These are phyloP conservation scores for Pogostemon cablin DNA, from an alignment of 257 asterid genomes.

Conservation along the genomic window DNA sequence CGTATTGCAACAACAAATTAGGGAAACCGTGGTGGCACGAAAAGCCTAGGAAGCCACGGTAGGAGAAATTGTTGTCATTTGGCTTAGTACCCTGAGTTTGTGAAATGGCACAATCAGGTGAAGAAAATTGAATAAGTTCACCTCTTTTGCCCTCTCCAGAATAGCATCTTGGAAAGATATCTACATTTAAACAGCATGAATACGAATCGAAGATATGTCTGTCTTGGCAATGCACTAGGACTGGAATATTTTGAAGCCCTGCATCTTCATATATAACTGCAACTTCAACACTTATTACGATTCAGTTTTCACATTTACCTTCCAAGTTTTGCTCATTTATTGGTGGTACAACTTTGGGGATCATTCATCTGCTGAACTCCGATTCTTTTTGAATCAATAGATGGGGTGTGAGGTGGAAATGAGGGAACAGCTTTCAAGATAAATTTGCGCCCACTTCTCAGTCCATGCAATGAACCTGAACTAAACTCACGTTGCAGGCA, in stretches of 20 bases:
- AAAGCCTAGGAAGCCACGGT: not conserved
- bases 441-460: conserved; percentile 62
- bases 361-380: conserved; percentile 29
- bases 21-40: not conserved
- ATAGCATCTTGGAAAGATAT: not conserved
- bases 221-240: conserved; percentile 13
- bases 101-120: conserved; percentile 19
- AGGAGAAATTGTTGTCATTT: not conserved
- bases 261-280: conserved; percentile 3
- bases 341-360: conserved; percentile 39
- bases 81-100: not conserved
- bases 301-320: conserved; percentile 6
- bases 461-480: conserved; percentile 48
- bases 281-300: conserved; percentile 7
- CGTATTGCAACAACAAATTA: not conserved
- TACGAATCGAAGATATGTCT: not conserved
- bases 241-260: conserved; percentile 13
- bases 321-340: conserved; percentile 36
- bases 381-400: conserved; percentile 41
- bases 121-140: conserved; percentile 31
- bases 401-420: conserved; percentile 60
- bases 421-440: conserved; percentile 65
- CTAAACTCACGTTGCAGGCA: conserved; percentile 33
- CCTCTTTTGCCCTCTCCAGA: conserved; percentile 1
- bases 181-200: conserved; percentile 15